Base-by-base conservation (phyloP, 164 flowering plant genomes). In the Malania oleifera region DNA sequence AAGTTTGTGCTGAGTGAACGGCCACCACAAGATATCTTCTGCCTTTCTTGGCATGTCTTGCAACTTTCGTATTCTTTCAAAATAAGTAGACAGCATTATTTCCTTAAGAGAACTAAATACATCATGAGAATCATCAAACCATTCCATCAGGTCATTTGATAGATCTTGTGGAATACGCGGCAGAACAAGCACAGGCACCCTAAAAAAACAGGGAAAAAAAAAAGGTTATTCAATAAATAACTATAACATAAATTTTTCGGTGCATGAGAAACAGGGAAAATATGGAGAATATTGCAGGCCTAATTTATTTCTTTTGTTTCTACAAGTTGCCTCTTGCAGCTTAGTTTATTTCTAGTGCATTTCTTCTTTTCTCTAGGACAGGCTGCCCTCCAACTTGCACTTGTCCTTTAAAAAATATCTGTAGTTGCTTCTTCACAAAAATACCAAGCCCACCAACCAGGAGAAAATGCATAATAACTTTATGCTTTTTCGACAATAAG, bases 1-100 rank as follows among this genome's bases (percentile, higher is more conserved):
- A 69, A 85, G 86, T 57, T 68, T 74, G 65, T 95, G 97, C 69
- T 95, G 99, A 62, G 99, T 95, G 66, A 95, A 95, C 27, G 96
- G 97, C 97, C 99, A 95, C 99, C 99, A 95, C 28, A 95, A 74
- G 41, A 82, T 43, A 45, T 83, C 80, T 37, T 68, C 54, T 8
- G 97, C 96, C 60, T 72, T 87, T 66, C 73, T 82, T 54, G 89
- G 80, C 95, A 89, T 83, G 12, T 75, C 80, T 62, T 64, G 81
- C 54, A 95, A 66, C 67, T 81, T 78, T 41, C 69, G 59, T 31
- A 80, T 56, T 64, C 95, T 80, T 61, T 84, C 77, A 1, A 47
- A 66, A 78, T 72, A 76, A 31, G 84, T 65, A 44, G 79, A 67
- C 20, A 76, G 56, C 86, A 95, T 77, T 69, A 67, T 75, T 53